These are phyloP conservation scores for Talaromyces trachyspermus DNA, from an alignment of 495 filamentous ascomycete species.

Conservation along the genomic window DNA sequence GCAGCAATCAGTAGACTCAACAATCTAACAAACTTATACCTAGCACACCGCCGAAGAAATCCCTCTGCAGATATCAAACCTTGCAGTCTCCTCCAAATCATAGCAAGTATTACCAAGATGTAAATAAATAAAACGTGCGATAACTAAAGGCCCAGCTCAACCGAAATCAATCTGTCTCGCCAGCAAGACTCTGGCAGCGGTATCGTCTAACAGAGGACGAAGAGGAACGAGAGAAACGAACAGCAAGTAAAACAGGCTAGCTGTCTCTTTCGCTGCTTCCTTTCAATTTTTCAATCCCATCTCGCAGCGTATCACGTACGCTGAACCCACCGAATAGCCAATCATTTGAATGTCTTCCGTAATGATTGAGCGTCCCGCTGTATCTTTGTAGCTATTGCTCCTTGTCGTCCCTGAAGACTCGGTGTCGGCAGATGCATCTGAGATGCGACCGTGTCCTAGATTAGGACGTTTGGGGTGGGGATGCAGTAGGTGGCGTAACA, in stretches of 20 bases:
- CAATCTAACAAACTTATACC: background rate
- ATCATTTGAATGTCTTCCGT: conserved; percentile 42
- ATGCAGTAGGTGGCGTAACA: background rate
- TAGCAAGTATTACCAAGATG: background rate
- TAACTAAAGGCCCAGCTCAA: conserved; percentile 4
- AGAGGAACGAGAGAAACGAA: background rate
- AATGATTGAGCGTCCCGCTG: conserved; percentile 36
- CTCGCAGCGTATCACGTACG: conserved; percentile 37
- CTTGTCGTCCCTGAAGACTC: conserved; percentile 12
- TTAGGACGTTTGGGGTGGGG: background rate
- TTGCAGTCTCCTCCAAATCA: background rate
- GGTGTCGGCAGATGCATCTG: background rate
- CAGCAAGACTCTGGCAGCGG: conserved; percentile 3
- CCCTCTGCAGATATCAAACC: conserved; percentile 2
- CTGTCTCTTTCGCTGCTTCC: background rate
- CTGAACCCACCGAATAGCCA: conserved; percentile 45
- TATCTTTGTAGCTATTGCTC: conserved; percentile 35
- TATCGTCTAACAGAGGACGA: background rate
- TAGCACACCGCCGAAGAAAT: no score
- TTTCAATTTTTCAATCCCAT: conserved; percentile 40
- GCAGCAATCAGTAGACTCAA: no score
- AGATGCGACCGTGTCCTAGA: background rate
- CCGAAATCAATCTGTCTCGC: background rate
- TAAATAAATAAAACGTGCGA: background rate
- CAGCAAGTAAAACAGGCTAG: background rate